phyloP scores from a whole-genome alignment of 192 early-diverging fungal species.

The Thamnidium elegans region DNA sequence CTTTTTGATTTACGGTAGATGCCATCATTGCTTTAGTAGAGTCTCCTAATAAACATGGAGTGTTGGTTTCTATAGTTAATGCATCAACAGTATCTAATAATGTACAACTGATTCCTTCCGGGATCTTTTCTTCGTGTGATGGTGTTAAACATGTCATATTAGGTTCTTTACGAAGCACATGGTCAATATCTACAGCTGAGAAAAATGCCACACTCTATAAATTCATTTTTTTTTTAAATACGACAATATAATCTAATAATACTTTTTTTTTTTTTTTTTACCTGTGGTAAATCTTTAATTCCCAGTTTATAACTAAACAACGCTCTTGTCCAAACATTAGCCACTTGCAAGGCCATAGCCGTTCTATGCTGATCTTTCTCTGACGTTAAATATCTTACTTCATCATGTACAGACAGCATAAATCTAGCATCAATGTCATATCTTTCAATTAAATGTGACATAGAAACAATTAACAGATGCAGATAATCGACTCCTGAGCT shows the following conservation, averaged over 20 bases:
- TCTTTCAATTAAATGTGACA: slow-evolving; percentile 76
- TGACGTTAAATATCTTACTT: slow-evolving; percentile 84
- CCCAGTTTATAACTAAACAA: slow-evolving; percentile 84
- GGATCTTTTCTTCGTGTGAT: slow-evolving; percentile 48
- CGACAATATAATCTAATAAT: neutral
- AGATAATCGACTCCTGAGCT: slow-evolving; percentile 97
- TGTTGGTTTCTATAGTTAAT: neutral
- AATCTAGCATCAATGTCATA: slow-evolving; percentile 81
- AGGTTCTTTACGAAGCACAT: slow-evolving; percentile 88
- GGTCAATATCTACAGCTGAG: slow-evolving; percentile 91
- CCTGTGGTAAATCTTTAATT: slow-evolving; percentile 82
- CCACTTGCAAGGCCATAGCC: slow-evolving; percentile 83
- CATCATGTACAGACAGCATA: slow-evolving; percentile 92
- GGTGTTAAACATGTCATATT: slow-evolving; percentile 85
- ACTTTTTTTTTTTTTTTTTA: slow-evolving; percentile 27
- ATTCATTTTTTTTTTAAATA: neutral
- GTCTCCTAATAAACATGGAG: neutral
- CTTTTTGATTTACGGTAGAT: neutral
- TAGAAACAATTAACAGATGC: slow-evolving; percentile 85
- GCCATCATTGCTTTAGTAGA: neutral
- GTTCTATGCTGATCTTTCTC: slow-evolving; percentile 72
- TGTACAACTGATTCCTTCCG: neutral
- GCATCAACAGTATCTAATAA: neutral
- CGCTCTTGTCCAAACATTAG: slow-evolving; percentile 90
- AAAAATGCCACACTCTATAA: slow-evolving; percentile 78